Evolutionary conservation across 352 stramenopile genomes (phyloP), one percentile per base, ranked within the genome.

Genomic region (Phytopythium ostracodes): DNA sequence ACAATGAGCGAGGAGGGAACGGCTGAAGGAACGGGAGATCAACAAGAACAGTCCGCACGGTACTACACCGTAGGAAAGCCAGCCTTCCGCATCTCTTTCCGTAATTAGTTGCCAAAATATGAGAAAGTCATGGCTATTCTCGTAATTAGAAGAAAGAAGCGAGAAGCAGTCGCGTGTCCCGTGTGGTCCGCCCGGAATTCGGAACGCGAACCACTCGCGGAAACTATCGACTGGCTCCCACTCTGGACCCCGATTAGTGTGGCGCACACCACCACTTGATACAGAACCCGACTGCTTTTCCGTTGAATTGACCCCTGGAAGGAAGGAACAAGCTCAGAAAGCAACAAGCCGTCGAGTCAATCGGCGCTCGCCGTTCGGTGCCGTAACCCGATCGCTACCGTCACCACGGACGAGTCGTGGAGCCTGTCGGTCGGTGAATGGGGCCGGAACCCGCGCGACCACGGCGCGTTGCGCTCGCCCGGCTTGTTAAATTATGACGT

Each of bases 1-100:
- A 64, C 72, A 87, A 87, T 87, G 77, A 73, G 55, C 24, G 31
- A 24, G 50, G 27, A 27, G 60, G 50, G 63, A 75, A 70, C 20
- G 42, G 38, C 42, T 40, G 54, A 65, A 65, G 60, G 72, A 65
- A 75, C 67, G 59, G 55, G 61, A 76, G 68, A 60, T 36, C 15
- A 38, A 36, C 14, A 25, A n/a, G 18, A 38, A 55, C 1, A 22
- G 6, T 29, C 44, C 17, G 5, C 49, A 55, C 49, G 49, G 49
- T 55, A 55, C 49, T 38, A 33, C n/a, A n/a, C 29, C 29, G 29
- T 33, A 33, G 29, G 29, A 33, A 33, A 33, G 29, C 29, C 29
- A 31, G 24, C 44, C 18, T n/a, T 10, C 10, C 33, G 33, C 10
- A 10, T 38, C 38, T 44, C 15, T 47, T 47, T 47, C 18, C 20